Base-by-base conservation (phyloP, 768 basidiomycete species). In the Rhodocollybia butyracea region DNA sequence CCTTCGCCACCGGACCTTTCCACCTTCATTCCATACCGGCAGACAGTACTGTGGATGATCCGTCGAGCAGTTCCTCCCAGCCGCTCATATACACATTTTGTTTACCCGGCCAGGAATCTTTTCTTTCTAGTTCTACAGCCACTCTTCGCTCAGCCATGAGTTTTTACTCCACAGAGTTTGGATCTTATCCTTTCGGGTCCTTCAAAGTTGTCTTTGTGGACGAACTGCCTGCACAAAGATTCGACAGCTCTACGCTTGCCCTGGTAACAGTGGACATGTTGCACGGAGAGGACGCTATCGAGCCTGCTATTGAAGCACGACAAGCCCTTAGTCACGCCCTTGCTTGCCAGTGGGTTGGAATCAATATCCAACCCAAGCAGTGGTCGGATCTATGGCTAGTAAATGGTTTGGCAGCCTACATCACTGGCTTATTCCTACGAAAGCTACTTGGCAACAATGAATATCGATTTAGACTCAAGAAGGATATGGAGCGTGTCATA, bases 371-470 rank as follows among this genome's bases (percentile, higher is more conserved):
- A 55, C 94, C 89, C 51, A 94, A 93, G 73, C 81, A 86, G 27
- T 92, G 91, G 83, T 89, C 93, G 12, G 97, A 99, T 69, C 82
- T 86, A 24, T 99, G 97, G 97, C 83, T 99, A n/a, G 86, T 95
- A 55, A 94, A 96, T 63, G 97, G 95, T 1, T 75, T 99, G 43
- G 88, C 92, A 8, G 77, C 94, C 15, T 94, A 98, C 66, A 89
- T 98, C 65, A 89, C 91, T 5, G 88, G 89, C 10, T 79, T 94
- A 39, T 98, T 91, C 74, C 73, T 95, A 63, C 83, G 87, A 56
- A 90, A 89, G 70, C 74, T 94, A 13, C 77, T 98, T 55, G 97
- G 97, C 36, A 97, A 89, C 70, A 99, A 98, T 75, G 97, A 99
- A 67, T 98, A 96, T 64, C 83, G 97, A 5, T 98, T 93, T 70